Conservation (phyloP, 805 yeast species). For the Yamadazyma akitaensis region DNA sequence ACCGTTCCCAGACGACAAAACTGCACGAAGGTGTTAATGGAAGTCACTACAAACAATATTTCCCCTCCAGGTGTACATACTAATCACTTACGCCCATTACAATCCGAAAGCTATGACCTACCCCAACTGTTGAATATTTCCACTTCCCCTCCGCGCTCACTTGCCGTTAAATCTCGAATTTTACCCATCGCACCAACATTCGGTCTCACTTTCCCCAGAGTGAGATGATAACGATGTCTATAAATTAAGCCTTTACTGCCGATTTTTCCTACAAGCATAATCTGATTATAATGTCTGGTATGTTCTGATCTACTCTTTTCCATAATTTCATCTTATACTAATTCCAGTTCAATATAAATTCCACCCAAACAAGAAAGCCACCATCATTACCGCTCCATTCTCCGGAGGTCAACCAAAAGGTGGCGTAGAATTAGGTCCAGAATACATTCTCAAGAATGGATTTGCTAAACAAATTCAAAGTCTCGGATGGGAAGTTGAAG, state of each 20-base stretch:
- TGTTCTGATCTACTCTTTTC: not conserved
- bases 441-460: constrained; percentile 70
- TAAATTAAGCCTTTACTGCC: not conserved
- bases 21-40: no score
- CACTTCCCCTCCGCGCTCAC: constrained; percentile 1
- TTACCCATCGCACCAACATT: not conserved
- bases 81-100: not conserved
- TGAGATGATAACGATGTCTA: not conserved
- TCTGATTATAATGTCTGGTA: constrained; percentile 1
- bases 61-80: not conserved
- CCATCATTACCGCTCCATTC: constrained; percentile 88
- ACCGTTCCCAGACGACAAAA: no score
- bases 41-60: no score
- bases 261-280: not conserved
- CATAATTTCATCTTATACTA: not conserved
- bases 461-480: constrained; percentile 56
- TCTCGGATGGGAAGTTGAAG: constrained; percentile 67
- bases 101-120: not conserved
- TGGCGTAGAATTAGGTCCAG: constrained; percentile 96
- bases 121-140: not conserved
- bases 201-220: not conserved
- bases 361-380: constrained; percentile 51
- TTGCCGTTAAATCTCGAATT: not conserved
- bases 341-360: constrained; percentile 46
- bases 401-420: constrained; percentile 93